A percentile compares a stretch with the other conserved stretches of the same genome.
Conservation (phyloP, 768 basidiomycete genomes). For the Lepiota brunneoincarnata region DNA sequence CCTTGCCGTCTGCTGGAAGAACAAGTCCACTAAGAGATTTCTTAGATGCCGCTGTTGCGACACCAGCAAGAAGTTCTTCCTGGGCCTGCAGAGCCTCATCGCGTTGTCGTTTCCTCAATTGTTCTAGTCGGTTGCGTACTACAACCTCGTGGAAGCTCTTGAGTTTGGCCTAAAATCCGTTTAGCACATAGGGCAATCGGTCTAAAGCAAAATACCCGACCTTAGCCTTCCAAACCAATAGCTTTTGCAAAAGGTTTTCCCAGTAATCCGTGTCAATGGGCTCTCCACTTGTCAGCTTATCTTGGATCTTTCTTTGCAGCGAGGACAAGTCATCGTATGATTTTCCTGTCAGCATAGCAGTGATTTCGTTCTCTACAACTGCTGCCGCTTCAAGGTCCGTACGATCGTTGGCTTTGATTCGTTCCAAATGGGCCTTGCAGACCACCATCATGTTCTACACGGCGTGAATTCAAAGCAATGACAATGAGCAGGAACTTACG, state of each 20-base stretch:
- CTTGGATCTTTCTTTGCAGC: slow-evolving; percentile 84
- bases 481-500: slow-evolving; percentile 39
- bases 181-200: slow-evolving; percentile 11
- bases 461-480: neutral
- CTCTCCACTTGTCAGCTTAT: slow-evolving; percentile 87
- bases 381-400: slow-evolving; percentile 69
- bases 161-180: slow-evolving; percentile 69
- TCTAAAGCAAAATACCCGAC: slow-evolving; percentile 34
- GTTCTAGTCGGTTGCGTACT: slow-evolving; percentile 92
- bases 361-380: slow-evolving; percentile 85
- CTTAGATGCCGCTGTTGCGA: slow-evolving; percentile 55
- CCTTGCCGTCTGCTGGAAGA: slow-evolving; percentile 25
- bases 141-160: slow-evolving; percentile 94
- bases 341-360: slow-evolving; percentile 79
- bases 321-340: slow-evolving; percentile 78
- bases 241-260: slow-evolving; percentile 88
- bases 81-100: slow-evolving; percentile 95
- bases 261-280: slow-evolving; percentile 98
- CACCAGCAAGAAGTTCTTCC: slow-evolving; percentile 83
- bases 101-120: slow-evolving; percentile 91
- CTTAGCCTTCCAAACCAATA: slow-evolving; percentile 97
- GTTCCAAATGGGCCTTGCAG: slow-evolving; percentile 86
- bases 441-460: slow-evolving; percentile 94
- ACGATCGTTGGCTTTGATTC: slow-evolving; percentile 59
- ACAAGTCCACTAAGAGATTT: slow-evolving; percentile 33